These are phyloP conservation scores for Tolypocladium tundrense DNA, from an alignment of 2,329 filamentous ascomycete genomes.

Conservation along the genomic window DNA sequence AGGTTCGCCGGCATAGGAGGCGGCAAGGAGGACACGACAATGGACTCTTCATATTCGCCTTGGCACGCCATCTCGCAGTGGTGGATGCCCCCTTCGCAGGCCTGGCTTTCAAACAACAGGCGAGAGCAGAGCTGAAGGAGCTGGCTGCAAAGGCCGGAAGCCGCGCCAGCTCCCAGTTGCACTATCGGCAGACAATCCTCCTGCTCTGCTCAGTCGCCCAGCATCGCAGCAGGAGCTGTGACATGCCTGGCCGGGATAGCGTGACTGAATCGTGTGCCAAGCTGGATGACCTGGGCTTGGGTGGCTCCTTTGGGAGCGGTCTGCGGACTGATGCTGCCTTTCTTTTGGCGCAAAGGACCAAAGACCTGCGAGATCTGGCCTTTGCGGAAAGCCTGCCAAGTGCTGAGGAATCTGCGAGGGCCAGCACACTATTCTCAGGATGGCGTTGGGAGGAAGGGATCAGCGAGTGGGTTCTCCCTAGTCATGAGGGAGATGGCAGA, in stretches of 20 bases:
- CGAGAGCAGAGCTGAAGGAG: conserved; percentile 11
- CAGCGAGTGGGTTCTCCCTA: conserved; percentile 25
- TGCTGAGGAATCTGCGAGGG: conserved; percentile 2
- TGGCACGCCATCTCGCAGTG: conserved; percentile 17
- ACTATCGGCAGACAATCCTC: conserved; percentile 19
- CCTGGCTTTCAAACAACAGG: conserved; percentile 6
- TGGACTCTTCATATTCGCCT: conserved; percentile 13
- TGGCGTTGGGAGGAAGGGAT: conserved; percentile 31
- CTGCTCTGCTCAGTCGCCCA: conserved; percentile 36
- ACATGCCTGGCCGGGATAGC: conserved; percentile 25
- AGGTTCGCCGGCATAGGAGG: conserved; percentile 5
- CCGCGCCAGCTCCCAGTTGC: conserved; percentile 6
- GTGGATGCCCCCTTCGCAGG: conserved; percentile 5
- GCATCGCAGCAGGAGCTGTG: conserved; percentile 32
- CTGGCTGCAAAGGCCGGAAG: conserved; percentile 5
- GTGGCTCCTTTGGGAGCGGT: conserved; percentile 20
- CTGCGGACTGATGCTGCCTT: conserved; percentile 39
- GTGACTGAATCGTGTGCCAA: conserved; percentile 29
- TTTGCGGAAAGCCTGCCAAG: conserved; percentile 37
- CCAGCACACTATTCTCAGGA: conserved; percentile 19
- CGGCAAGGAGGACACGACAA: background rate
- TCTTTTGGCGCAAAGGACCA: conserved; percentile 39
- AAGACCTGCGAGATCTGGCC: conserved; percentile 40
- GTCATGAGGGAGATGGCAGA: conserved; percentile 4
- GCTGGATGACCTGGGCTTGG: conserved; percentile 24